Evolutionary conservation across 2,329 filamentous ascomycete genomes (phyloP), one percentile per base, ranked within the genome.

Genomic region (Thermothelomyces thermophilus): DNA sequence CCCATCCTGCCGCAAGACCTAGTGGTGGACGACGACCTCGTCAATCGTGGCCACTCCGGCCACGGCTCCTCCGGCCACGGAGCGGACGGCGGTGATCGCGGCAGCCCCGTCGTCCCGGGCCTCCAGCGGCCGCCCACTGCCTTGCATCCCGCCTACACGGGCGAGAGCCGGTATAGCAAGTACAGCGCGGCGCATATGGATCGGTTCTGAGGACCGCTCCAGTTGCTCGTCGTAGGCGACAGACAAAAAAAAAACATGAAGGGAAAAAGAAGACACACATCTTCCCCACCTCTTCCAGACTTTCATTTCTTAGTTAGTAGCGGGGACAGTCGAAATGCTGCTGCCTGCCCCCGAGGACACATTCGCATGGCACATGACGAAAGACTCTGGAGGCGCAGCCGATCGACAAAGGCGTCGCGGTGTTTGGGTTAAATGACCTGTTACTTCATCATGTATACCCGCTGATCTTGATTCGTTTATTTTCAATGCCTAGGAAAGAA

Each of bases 81-180:
- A 16, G 5, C n/a, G 16, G 19, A 24, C 19, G 10, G 66, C 44
- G 63, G 66, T 7, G 63, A 68, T 51, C 70, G 74, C 43, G 64
- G 67, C 44, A 80, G 77, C 56, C 81, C 81, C 2, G 76, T 84
- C 54, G 67, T 73, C 19, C 79, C 79, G 1, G 69, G 70, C 0
- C 53, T 83, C 11, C 69, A 73, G 60, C 73, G 80, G 10, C 81
- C 81, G 1, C 72, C 76, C 24, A 79, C 79, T 7, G 76, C 76
- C 1, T 53, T 80, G 55, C 80, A 84, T 57, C 80, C 80, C 22
- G 72, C 73, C 43, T 68, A 75, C 57, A 65, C 64, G 28, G 65
- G 64, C 2, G 62, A 64, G 24, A 74, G 68, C 56, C 64, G 64
- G 5, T 79, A 79, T 60, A 78, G 68, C 56, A 63, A 64, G 7